phyloP scores from a whole-genome alignment of 1,284 basidiomycete genomes.

The Fistulina hepatica region DNA sequence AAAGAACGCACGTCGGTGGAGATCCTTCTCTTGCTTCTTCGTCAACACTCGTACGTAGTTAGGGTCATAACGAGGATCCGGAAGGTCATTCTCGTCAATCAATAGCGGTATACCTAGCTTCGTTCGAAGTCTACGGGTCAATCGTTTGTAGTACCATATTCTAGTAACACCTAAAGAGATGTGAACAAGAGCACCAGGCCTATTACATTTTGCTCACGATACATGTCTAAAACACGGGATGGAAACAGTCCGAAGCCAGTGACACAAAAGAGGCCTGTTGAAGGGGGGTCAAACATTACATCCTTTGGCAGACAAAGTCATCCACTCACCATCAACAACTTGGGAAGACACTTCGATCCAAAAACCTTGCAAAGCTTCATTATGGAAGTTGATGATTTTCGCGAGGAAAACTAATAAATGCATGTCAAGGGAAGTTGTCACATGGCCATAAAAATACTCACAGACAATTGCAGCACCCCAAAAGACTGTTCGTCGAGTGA shows the following conservation, averaged over 20 bases:
- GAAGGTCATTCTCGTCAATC: conserved; percentile 65
- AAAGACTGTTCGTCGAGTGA: conserved; percentile 37
- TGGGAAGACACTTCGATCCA: conserved; percentile 76
- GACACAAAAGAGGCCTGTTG: conserved; percentile 70
- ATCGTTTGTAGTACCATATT: conserved; percentile 65
- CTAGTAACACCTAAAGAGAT: conserved; percentile 44
- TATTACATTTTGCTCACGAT: conserved; percentile 37
- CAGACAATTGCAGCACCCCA: conserved; percentile 77
- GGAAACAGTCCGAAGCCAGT: conserved; percentile 71
- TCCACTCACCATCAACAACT: conserved; percentile 52
- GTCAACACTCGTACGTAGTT: conserved; percentile 69
- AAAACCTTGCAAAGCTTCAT: conserved; percentile 49
- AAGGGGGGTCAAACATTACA: conserved; percentile 1
- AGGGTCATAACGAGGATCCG: conserved; percentile 63
- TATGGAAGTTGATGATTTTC: conserved; percentile 61
- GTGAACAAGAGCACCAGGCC: conserved; percentile 1
- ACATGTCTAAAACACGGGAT: conserved; percentile 67
- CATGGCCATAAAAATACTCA: no score
- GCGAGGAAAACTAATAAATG: conserved; percentile 61
- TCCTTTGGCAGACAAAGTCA: not conserved
- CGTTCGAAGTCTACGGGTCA: conserved; percentile 42
- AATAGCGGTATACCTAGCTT: conserved; percentile 56
- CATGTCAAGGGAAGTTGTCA: no score
- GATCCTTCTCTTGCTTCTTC: conserved; percentile 56
- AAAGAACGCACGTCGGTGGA: conserved; percentile 49